Percentiles rank a stretch among this genome's conserved stretches.
phyloP scores from a whole-genome alignment of 257 asterid species.

The Solanum arcanum region DNA sequence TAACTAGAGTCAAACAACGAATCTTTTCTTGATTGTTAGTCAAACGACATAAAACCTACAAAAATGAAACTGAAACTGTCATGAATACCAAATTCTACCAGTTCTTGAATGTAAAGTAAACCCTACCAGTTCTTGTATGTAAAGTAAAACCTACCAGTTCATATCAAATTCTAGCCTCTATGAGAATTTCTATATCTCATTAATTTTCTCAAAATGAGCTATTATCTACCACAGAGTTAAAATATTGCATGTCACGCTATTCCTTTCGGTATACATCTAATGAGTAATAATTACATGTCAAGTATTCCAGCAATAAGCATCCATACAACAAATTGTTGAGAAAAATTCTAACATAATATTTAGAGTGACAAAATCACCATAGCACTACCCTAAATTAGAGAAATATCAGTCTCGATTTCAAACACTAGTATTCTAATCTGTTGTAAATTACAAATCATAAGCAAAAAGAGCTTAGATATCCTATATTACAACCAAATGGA shows the following conservation, averaged over 20 bases:
- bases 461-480: background rate
- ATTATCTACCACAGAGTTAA: background rate
- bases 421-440: background rate
- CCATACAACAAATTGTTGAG: background rate
- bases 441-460: conserved; percentile 2
- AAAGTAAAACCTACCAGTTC: background rate
- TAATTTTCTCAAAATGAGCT: background rate
- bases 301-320: background rate
- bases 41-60: background rate
- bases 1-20: background rate
- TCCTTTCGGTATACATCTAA: background rate
- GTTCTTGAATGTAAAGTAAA: background rate
- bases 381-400: background rate
- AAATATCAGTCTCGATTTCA: background rate
- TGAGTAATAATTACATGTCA: background rate
- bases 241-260: background rate
- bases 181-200: background rate
- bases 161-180: background rate
- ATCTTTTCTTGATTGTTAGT: background rate
- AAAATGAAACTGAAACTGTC: background rate
- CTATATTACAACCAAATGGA: background rate
- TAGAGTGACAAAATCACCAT: background rate
- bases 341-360: background rate
- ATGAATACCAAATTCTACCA: background rate
- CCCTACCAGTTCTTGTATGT: background rate